Base-by-base conservation (phyloP, 2,329 filamentous ascomycete species). In the Alternaria consortialis region DNA sequence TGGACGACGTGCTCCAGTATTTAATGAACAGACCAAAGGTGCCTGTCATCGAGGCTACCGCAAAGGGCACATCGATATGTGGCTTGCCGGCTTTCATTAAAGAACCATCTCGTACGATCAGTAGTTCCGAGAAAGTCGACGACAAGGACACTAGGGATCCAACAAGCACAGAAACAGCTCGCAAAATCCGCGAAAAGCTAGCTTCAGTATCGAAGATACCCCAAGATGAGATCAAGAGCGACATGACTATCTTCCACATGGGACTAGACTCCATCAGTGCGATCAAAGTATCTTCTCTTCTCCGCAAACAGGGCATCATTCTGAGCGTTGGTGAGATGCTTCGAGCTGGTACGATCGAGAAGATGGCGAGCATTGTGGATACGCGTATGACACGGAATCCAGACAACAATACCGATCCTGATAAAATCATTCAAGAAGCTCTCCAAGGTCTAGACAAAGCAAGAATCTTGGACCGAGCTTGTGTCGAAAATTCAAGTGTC, bases 211-310 rank as follows among this genome's bases (percentile, higher is more conserved):
- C 93, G 0, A 86, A 85, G 15, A 78, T 90, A 0, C 81, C 88
- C 0, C 77, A 83, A 17, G 73, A 82, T 0, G 82, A 87, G 2
- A 91, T 97, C 53, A 77, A 80, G 3, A 84, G 83, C 56, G 81
- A 83, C 1, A 86, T 88, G 52, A 92, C 86, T 0, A 86, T 97
- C 12, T 97, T 95, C 76, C 89, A 95, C 64, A 84, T 97, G 2
- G 94, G 94, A 0, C 86, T 97, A 1, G 94, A 97, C 75, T 97
- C 94, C 0, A 97, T 97, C 76, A 94, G 90, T 65, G 90, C 93
- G 1, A 95, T 97, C 80, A 96, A 95, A 71, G 88, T 93, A 4
- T 88, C 89, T 8, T 86, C 90, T 0, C 81, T 93, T 7, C 81
- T 97, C 4, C 88, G 87, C 42, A 90, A 86, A 66, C 79, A 84